Conservation (phyloP, 75 land plant species). For the Pseudotsuga menziesii region DNA sequence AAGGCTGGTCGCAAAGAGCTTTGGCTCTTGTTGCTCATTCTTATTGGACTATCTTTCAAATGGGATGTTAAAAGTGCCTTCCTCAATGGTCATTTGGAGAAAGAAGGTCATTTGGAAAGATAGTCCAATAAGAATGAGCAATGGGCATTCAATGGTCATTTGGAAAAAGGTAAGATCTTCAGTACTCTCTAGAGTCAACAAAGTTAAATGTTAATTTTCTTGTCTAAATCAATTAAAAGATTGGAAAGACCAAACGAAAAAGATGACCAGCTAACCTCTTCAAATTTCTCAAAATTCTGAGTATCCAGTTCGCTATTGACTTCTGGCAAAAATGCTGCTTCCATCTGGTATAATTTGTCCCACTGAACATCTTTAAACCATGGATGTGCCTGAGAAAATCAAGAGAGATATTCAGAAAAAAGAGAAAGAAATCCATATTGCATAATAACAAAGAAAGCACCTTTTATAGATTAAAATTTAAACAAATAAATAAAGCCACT, state of each 20-base stretch:
- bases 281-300: constrained; percentile 94
- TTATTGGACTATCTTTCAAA: too few species aligned
- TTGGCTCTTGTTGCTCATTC: too few species aligned
- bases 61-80: too few species aligned
- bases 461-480: constrained; percentile 9
- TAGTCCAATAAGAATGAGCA: too few species aligned
- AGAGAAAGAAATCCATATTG: background rate
- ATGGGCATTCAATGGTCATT: too few species aligned
- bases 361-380: constrained; percentile 72
- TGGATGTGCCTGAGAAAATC: constrained; percentile 51
- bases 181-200: background rate
- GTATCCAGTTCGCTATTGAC: constrained; percentile 79
- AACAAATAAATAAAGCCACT: constrained; percentile 3
- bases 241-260: constrained; percentile 1
- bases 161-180: background rate
- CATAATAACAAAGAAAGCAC: background rate
- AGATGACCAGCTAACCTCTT: constrained; percentile 51
- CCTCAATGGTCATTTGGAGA: too few species aligned
- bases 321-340: constrained; percentile 86
- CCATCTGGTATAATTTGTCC: constrained; percentile 74
- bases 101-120: too few species aligned
- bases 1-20: too few species aligned
- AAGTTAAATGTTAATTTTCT: background rate
- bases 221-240: background rate
- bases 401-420: background rate